Percentiles rank a stretch among this genome's conserved stretches.
Conservation (phyloP, 306 rosid genomes). For the Chamaecrista fasciculata region DNA sequence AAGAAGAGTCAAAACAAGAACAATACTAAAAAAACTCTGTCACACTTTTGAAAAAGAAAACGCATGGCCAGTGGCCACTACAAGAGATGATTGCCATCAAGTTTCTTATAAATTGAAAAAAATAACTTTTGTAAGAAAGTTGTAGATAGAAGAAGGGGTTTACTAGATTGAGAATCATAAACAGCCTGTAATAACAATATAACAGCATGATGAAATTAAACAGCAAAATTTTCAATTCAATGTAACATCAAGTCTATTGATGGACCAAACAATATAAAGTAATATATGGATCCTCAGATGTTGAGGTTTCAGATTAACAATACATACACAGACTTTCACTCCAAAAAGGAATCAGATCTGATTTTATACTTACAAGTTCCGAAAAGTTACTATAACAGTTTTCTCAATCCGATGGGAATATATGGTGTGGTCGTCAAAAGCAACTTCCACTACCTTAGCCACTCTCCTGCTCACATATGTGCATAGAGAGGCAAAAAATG, state of each 20-base stretch:
- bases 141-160: neutral
- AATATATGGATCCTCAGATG: constrained; percentile 18
- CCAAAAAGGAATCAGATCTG: neutral
- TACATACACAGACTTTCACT: neutral
- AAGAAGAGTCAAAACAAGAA: neutral
- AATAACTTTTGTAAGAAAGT: neutral
- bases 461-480: neutral
- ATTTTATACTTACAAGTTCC: neutral
- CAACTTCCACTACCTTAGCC: neutral
- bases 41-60: too few species aligned
- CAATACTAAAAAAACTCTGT: neutral
- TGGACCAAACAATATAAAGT: neutral
- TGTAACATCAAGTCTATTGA: neutral
- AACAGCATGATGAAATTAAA: neutral
- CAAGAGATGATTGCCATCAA: neutral
- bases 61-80: too few species aligned
- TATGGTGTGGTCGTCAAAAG: neutral
- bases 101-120: neutral
- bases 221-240: constrained; percentile 2
- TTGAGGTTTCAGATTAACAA: constrained; percentile 6
- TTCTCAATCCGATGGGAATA: neutral
- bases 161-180: neutral
- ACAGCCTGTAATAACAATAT: neutral
- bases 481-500: neutral
- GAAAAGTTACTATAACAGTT: neutral